These are phyloP conservation scores for Diutina ranongensis DNA, from an alignment of 1,139 yeast genomes.

Conservation along the genomic window DNA sequence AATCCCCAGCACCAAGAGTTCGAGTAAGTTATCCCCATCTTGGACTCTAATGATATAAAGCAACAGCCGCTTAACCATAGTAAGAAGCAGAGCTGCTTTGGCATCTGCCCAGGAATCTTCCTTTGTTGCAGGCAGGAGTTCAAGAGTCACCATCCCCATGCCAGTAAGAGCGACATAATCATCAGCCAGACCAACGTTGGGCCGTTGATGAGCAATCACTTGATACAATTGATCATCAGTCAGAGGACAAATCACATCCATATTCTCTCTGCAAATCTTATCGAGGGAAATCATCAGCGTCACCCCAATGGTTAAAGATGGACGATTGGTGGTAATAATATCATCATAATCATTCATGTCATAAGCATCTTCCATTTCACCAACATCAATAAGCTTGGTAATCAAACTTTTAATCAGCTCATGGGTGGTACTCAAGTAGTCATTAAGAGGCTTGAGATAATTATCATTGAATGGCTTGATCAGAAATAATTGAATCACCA, in stretches of 20 bases:
- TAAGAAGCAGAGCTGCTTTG: constrained; percentile 44
- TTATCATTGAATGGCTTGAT: constrained; percentile 63
- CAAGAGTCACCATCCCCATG: constrained; percentile 26
- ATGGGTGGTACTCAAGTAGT: constrained; percentile 44
- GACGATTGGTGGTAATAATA: constrained; percentile 54
- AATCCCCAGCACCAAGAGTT: constrained; percentile 63
- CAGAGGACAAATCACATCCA: constrained; percentile 38
- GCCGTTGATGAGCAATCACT: constrained; percentile 25
- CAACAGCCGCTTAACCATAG: constrained; percentile 75
- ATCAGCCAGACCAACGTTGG: constrained; percentile 24
- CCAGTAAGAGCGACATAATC: constrained; percentile 33
- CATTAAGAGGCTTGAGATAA: constrained; percentile 72
- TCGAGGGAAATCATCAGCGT: constrained; percentile 55
- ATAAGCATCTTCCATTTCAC: constrained; percentile 49
- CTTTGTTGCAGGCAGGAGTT: constrained; percentile 39
- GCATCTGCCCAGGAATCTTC: constrained; percentile 32
- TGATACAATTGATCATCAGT: constrained; percentile 46
- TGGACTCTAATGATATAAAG: constrained; percentile 77
- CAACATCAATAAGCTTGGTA: constrained; percentile 38
- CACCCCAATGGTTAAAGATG: constrained; percentile 49
- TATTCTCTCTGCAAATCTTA: constrained; percentile 41
- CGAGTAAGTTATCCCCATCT: constrained; percentile 60
- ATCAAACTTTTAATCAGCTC: constrained; percentile 36
- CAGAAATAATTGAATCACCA: constrained; percentile 53
- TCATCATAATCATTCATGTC: constrained; percentile 62